Percentiles rank a stretch among this genome's conserved stretches.
These are phyloP conservation scores for Choiromyces venosus DNA, from an alignment of 495 filamentous ascomycete species.

Conservation along the genomic window DNA sequence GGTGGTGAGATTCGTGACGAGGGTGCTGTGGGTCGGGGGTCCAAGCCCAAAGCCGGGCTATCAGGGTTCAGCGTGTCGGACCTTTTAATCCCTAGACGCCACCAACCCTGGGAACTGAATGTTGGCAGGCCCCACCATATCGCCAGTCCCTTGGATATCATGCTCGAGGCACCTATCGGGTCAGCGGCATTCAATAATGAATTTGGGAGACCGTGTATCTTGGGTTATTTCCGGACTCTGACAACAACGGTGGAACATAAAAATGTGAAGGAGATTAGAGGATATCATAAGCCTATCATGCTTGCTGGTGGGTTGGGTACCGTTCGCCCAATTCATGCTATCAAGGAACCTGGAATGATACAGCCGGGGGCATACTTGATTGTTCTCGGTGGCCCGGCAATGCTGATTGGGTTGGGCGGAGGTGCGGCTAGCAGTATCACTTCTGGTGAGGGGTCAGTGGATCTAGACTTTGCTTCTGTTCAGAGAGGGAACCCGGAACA, in stretches of 20 bases:
- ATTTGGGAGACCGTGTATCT: constrained; percentile 86
- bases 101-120: constrained; percentile 82
- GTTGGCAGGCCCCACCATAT: constrained; percentile 87
- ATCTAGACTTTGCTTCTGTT: constrained; percentile 92
- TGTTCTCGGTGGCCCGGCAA: constrained; percentile 89
- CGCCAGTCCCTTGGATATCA: constrained; percentile 88
- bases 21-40: constrained; percentile 87
- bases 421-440: constrained; percentile 89
- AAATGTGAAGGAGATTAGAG: constrained; percentile 67
- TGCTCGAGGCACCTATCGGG: constrained; percentile 93
- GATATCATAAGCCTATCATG: constrained; percentile 99
- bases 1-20: constrained; percentile 95
- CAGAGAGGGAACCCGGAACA: constrained; percentile 94
- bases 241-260: constrained; percentile 59
- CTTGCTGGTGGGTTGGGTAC: constrained; percentile 93
- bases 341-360: constrained; percentile 72
- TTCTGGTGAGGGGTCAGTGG: constrained; percentile 79
- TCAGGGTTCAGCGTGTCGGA: constrained; percentile 92
- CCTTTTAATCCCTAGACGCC: constrained; percentile 73
- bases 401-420: constrained; percentile 94
- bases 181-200: constrained; percentile 96
- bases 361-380: constrained; percentile 78
- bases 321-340: constrained; percentile 86
- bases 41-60: constrained; percentile 86
- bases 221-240: constrained; percentile 85